Conservation (phyloP, 129 eudicot genomes). For the Rutidosis leptorrhynchoides region DNA sequence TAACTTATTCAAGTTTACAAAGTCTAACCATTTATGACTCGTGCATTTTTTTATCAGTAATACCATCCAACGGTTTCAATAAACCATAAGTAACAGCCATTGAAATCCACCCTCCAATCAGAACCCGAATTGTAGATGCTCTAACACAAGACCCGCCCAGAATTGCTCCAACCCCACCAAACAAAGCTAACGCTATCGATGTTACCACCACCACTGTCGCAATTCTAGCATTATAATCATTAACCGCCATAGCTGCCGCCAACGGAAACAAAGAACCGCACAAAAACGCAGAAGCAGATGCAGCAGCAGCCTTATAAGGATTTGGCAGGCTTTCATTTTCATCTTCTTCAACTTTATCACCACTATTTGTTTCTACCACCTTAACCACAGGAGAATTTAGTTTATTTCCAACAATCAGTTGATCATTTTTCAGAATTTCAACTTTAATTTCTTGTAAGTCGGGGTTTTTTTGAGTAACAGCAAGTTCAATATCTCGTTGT, state of each 20-base stretch:
- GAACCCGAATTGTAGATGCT: conserved; percentile 48
- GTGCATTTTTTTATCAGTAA: conserved; percentile 32
- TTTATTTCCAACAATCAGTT: neutral
- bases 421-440: conserved; percentile 22
- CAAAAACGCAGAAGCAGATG: conserved; percentile 54
- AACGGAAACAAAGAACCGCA: conserved; percentile 64
- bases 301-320: conserved; percentile 61
- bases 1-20: conserved; percentile 9
- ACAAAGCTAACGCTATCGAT: conserved; percentile 47
- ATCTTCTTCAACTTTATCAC: conserved; percentile 13
- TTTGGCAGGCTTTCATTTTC: conserved; percentile 38
- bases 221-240: conserved; percentile 32
- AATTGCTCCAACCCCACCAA: conserved; percentile 56
- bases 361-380: conserved; percentile 26
- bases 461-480: conserved; percentile 17
- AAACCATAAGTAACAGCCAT: conserved; percentile 64
- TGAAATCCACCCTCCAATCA: conserved; percentile 69
- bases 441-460: conserved; percentile 32
- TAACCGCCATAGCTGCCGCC: conserved; percentile 39
- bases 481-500: conserved; percentile 51
- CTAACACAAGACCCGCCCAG: conserved; percentile 53
- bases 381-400: conserved; percentile 37
- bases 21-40: conserved; percentile 16
- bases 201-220: too few relatives aligned
- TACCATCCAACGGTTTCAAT: conserved; percentile 54